A percentile compares a stretch with the other conserved stretches of the same genome.
Evolutionary conservation across 768 basidiomycete species (phyloP).

Genomic region (Panus rudis): DNA sequence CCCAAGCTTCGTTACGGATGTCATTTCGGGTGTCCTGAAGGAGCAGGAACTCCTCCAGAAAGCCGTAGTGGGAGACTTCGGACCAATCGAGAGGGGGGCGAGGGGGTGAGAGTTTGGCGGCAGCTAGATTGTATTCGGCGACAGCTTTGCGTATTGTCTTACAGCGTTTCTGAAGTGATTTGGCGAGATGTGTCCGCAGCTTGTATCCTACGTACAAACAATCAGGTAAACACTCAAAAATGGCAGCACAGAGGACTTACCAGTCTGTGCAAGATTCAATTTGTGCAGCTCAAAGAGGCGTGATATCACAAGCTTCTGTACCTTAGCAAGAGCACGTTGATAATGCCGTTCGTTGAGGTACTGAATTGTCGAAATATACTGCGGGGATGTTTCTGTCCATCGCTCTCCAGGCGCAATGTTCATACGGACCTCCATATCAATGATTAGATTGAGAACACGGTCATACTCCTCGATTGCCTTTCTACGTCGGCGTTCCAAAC

Average conservation of each 20-base stretch:
- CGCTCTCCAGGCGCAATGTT: conserved; percentile 2
- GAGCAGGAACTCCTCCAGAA: conserved; percentile 25
- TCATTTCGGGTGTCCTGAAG: conserved; percentile 21
- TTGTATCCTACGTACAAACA: conserved; percentile 19
- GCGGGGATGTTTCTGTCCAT: conserved; percentile 20
- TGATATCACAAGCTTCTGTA: conserved; percentile 29
- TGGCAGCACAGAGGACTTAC: conserved; percentile 14
- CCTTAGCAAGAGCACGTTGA: conserved; percentile 22
- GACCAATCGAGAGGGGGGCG: conserved; percentile 20
- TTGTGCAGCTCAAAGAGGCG: conserved; percentile 33
- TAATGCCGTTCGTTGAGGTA: conserved; percentile 19
- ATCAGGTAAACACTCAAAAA: background rate
- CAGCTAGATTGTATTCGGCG: conserved; percentile 24
- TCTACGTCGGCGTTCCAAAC: too few relatives aligned
- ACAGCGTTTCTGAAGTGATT: conserved; percentile 21
- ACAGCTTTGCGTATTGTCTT: conserved; percentile 23
- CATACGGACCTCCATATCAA: conserved; percentile 23
- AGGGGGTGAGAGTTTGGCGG: conserved; percentile 15
- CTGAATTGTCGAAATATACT: conserved; percentile 16
- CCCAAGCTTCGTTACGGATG: conserved; percentile 21
- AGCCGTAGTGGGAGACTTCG: conserved; percentile 19
- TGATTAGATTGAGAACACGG: too few relatives aligned
- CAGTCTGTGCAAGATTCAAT: conserved; percentile 29
- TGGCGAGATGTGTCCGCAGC: conserved; percentile 25
- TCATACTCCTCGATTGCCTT: too few relatives aligned